Evolutionary conservation across 495 filamentous ascomycete genomes (phyloP), one percentile per base, ranked within the genome.

Genomic region (Pseudevernia furfuracea): DNA sequence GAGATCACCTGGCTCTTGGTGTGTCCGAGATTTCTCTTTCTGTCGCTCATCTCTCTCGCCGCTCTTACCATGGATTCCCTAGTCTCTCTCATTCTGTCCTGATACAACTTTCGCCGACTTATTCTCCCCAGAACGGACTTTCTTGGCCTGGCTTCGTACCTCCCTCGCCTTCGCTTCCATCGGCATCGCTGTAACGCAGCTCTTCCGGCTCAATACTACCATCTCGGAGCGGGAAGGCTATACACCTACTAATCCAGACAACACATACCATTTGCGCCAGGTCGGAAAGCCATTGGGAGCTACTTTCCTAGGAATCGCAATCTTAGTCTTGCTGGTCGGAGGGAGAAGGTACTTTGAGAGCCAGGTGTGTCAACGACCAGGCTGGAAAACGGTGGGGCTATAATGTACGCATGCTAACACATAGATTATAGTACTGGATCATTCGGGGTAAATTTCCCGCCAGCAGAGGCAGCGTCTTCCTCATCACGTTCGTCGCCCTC

Each of bases 101-200:
- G 43, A 17, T 25, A 21, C 25, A 14, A 32, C n/a, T 53, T n/a
- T 39, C n/a, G 34, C 34, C 57, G 12, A 49, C 49, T 41, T 19
- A 34, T 9, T 0, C 28, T 37, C 58, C 17, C 8, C 71, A 97
- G 94, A 98, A 76, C 87, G 94, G 37, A 98, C 94, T 4, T 98
- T 97, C 75, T 85, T 98, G 28, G 94, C 94, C 58, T 98, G 94
- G 94, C 84, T 98, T 56, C 85, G 94, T 55, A 98, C 94, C 23
- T 96, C 92, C 28, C 82, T 98, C 52, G 91, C 93, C 57, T 98
- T 98, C 73, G 95, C 94, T 44, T 91, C 87, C 58, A 98, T 98
- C 70, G 94, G 94, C 62, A 92, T 98, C 66, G 94, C 93, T 59
- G 85, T 98, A 58, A 97, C 95, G 2, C 94, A 98, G 74, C 84